A percentile compares a stretch with the other conserved stretches of the same genome.
Conservation (phyloP, 2,329 filamentous ascomycete genomes). For the Cladorrhinum sp. region DNA sequence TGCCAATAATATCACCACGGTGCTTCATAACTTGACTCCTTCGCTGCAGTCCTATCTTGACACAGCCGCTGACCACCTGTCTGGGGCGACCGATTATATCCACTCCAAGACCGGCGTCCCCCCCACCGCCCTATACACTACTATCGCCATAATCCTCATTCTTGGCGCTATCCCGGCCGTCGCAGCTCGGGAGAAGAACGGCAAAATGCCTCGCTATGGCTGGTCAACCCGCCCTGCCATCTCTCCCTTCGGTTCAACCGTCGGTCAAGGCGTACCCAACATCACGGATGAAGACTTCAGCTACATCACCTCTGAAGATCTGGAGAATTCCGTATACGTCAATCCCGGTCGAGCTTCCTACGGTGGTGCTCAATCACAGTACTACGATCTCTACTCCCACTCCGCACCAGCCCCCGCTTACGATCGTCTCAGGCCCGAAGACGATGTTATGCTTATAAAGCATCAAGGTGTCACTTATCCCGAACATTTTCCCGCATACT, state of each 20-base stretch:
- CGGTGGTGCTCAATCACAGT: slow-evolving; percentile 23
- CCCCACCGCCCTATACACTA: slow-evolving; percentile 49
- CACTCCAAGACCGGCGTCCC: slow-evolving; percentile 48
- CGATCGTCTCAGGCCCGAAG: slow-evolving; percentile 32
- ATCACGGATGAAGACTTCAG: slow-evolving; percentile 75
- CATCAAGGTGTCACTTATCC: slow-evolving; percentile 64
- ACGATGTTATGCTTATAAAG: slow-evolving; percentile 70
- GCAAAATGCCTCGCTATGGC: slow-evolving; percentile 52
- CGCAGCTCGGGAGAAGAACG: slow-evolving; percentile 26
- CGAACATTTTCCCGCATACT: slow-evolving; percentile 70
- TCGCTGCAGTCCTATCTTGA: slow-evolving; percentile 54
- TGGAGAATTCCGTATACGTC: slow-evolving; percentile 45
- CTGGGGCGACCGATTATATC: slow-evolving; percentile 51
- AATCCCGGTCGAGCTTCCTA: slow-evolving; percentile 28
- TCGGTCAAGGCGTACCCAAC: slow-evolving; percentile 49
- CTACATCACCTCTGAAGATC: slow-evolving; percentile 77
- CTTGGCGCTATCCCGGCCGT: slow-evolving; percentile 45
- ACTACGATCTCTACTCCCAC: slow-evolving; percentile 18
- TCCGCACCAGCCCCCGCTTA: slow-evolving; percentile 33
- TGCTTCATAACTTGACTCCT: slow-evolving; percentile 39
- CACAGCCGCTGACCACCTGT: slow-evolving; percentile 48
- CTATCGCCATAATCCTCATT: slow-evolving; percentile 46
- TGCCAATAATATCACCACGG: slow-evolving; percentile 52
- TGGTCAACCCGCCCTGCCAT: slow-evolving; percentile 44
- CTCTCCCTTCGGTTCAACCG: slow-evolving; percentile 50